A percentile compares a stretch with the other conserved stretches of the same genome.
Evolutionary conservation across 1,139 yeast species (phyloP).

Genomic region (Diutina catenulata): DNA sequence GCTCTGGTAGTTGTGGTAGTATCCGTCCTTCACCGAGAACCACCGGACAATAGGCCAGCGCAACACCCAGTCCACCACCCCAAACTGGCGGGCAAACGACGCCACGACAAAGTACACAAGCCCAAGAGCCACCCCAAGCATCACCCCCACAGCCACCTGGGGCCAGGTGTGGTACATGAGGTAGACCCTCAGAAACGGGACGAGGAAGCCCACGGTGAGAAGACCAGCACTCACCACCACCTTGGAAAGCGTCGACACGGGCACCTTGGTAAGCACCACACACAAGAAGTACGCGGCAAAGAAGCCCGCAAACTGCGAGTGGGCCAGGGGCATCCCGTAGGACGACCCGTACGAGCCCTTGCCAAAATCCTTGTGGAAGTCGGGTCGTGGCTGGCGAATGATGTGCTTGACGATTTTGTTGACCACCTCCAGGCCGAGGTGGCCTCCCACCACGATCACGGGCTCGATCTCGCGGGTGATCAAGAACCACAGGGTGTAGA

Average conservation of each 20-base stretch:
- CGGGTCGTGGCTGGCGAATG: slow-evolving; percentile 69
- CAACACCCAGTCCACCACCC: slow-evolving; percentile 48
- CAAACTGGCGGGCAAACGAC: slow-evolving; percentile 43
- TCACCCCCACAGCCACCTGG: slow-evolving; percentile 68
- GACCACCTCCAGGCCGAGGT: slow-evolving; percentile 60
- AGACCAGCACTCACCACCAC: slow-evolving; percentile 15
- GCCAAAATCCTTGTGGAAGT: slow-evolving; percentile 39
- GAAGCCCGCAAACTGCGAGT: slow-evolving; percentile 91
- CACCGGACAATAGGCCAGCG: slow-evolving; percentile 31
- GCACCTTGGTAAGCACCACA: slow-evolving; percentile 20
- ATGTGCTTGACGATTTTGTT: slow-evolving; percentile 58
- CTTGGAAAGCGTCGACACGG: slow-evolving; percentile 11
- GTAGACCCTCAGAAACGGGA: slow-evolving; percentile 68
- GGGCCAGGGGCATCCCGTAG: slow-evolving; percentile 97
- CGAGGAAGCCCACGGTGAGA: slow-evolving; percentile 15
- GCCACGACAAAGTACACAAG: slow-evolving; percentile 43
- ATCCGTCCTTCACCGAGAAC: slow-evolving; percentile 49
- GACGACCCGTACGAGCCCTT: slow-evolving; percentile 37
- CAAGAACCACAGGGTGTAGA: slow-evolving; percentile 76
- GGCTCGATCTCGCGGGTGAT: slow-evolving; percentile 80
- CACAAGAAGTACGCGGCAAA: slow-evolving; percentile 55
- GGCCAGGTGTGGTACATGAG: slow-evolving; percentile 60
- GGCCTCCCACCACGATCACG: slow-evolving; percentile 76
- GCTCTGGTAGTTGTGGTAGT: slow-evolving; percentile 29
- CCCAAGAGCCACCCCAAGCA: slow-evolving; percentile 53